Evolutionary conservation across 371 early-diverging fungal genomes (phyloP).

Genomic region (Mucor circinelloides): DNA sequence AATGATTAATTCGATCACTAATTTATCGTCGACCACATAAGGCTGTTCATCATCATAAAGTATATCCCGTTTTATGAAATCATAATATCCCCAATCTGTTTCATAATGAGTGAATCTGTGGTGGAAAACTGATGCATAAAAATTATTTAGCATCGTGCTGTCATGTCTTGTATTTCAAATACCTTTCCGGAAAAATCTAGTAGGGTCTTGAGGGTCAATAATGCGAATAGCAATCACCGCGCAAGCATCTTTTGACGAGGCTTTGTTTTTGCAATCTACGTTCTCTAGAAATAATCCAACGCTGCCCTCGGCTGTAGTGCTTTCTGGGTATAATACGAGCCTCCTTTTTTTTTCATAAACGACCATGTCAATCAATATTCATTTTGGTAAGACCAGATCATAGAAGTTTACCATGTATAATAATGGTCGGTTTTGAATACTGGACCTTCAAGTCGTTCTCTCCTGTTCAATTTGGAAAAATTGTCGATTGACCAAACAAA

Average conservation of each 20-base stretch:
- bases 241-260: constrained; percentile 59
- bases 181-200: constrained; percentile 37
- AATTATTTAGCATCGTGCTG: not conserved
- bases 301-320: constrained; percentile 67
- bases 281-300: constrained; percentile 82
- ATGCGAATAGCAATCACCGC: constrained; percentile 81
- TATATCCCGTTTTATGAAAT: constrained; percentile 20
- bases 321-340: constrained; percentile 85
- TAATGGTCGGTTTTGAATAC: constrained; percentile 56
- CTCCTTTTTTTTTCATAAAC: constrained; percentile 52
- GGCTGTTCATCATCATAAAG: constrained; percentile 42
- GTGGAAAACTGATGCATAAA: constrained; percentile 18
- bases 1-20: constrained; percentile 71
- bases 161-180: not conserved
- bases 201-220: constrained; percentile 71
- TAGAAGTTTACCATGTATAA: constrained; percentile 45
- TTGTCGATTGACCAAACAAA: not conserved
- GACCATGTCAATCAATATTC: too few relatives aligned
- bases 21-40: constrained; percentile 63
- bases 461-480: not conserved
- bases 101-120: constrained; percentile 81
- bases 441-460: constrained; percentile 42
- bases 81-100: constrained; percentile 36
- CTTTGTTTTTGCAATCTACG: constrained; percentile 69
- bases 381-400: not conserved